Percentiles rank a stretch among this genome's conserved stretches.
Conservation (phyloP, 75 land plant genomes). For the Sequoia sempervirens region DNA sequence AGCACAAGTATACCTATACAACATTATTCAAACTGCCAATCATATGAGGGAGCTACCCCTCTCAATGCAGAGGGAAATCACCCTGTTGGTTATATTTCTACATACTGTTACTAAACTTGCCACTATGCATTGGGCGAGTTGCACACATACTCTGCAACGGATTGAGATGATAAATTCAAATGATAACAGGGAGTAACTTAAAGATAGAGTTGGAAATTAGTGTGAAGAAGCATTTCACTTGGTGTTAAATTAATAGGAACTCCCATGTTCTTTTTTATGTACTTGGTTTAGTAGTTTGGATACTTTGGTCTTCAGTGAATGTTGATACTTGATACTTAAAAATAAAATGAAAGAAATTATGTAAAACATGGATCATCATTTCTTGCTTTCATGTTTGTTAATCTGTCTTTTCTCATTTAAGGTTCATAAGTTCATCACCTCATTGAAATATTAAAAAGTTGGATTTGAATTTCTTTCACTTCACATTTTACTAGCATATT, state of each 20-base stretch:
- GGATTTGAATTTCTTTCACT: not conserved
- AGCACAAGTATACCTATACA: not conserved
- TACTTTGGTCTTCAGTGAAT: not conserved
- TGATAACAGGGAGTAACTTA: no score
- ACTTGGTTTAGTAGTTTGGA: not conserved
- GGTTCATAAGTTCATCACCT: not conserved
- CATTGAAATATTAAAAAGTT: not conserved
- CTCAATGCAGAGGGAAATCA: no score
- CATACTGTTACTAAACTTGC: no score
- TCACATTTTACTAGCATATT: not conserved
- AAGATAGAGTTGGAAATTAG: not conserved
- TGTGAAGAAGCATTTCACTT: not conserved
- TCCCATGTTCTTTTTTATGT: not conserved
- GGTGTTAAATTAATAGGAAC: not conserved
- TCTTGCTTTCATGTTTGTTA: not conserved
- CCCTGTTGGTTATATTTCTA: no score
- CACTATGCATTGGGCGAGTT: no score
- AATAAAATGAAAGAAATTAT: not conserved
- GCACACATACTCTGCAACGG: no score
- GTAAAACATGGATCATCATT: not conserved
- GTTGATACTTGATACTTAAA: not conserved
- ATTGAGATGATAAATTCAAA: no score
- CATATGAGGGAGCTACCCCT: no score
- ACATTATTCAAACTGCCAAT: no score
- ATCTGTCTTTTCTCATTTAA: not conserved